These are phyloP conservation scores for Gardenia jasminoides DNA, from an alignment of 257 asterid species.

Conservation along the genomic window DNA sequence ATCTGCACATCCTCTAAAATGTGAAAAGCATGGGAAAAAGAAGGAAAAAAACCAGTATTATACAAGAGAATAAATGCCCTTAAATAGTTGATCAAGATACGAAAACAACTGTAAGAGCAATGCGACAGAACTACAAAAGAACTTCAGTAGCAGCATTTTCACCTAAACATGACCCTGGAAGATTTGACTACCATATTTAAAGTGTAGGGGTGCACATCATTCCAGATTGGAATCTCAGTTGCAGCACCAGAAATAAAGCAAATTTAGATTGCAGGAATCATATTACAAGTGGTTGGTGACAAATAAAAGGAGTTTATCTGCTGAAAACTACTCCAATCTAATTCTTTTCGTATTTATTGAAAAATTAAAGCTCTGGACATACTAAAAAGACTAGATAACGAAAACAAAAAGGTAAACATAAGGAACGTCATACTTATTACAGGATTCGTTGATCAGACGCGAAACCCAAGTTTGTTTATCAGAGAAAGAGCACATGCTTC, in stretches of 20 bases:
- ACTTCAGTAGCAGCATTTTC: background rate
- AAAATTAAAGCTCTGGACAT: background rate
- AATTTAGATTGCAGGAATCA: background rate
- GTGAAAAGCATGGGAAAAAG: background rate
- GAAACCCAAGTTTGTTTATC: background rate
- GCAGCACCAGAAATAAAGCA: background rate
- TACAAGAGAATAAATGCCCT: background rate
- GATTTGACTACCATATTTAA: background rate
- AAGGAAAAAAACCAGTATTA: background rate
- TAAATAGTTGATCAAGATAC: background rate
- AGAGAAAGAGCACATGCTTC: background rate
- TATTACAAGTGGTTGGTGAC: background rate
- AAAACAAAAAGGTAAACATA: background rate
- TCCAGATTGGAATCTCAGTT: background rate
- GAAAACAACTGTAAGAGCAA: background rate
- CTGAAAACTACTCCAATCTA: background rate
- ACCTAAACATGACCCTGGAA: background rate
- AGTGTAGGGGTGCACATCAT: background rate
- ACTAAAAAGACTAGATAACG: background rate
- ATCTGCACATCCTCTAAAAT: background rate
- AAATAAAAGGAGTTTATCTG: background rate
- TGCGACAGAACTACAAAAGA: background rate
- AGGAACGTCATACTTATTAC: background rate
- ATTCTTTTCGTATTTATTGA: background rate
- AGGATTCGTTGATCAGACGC: background rate